These are phyloP conservation scores for Exophiala viscosa DNA, from an alignment of 2,329 filamentous ascomycete genomes.

Conservation along the genomic window DNA sequence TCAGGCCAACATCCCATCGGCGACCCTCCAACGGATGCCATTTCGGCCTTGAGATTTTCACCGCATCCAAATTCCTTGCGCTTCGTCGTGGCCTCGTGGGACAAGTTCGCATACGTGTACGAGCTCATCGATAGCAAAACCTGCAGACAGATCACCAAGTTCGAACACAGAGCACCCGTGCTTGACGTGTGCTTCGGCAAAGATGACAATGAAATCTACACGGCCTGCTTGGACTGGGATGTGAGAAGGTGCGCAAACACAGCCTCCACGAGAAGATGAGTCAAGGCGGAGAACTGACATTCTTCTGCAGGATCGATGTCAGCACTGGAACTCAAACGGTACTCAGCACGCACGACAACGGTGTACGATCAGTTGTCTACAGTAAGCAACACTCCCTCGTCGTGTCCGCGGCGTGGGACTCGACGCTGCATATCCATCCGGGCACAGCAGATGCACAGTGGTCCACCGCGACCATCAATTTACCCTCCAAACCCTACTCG, in stretches of 20 bases:
- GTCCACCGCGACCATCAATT: slow-evolving; percentile 60
- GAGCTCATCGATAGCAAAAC: slow-evolving; percentile 66
- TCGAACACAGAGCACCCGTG: slow-evolving; percentile 78
- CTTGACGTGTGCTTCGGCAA: slow-evolving; percentile 88
- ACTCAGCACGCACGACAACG: slow-evolving; percentile 72
- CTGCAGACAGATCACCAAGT: slow-evolving; percentile 35
- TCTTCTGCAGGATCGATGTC: slow-evolving; percentile 60
- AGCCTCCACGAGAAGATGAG: not conserved
- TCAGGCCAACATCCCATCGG: slow-evolving; percentile 76
- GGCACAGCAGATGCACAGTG: slow-evolving; percentile 45
- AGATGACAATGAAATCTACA: slow-evolving; percentile 78
- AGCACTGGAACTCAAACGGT: slow-evolving; percentile 67
- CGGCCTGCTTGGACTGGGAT: slow-evolving; percentile 78
- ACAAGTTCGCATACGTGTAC: slow-evolving; percentile 86
- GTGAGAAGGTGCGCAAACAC: slow-evolving; percentile 63
- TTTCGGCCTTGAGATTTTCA: slow-evolving; percentile 83
- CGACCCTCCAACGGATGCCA: slow-evolving; percentile 77
- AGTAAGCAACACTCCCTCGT: slow-evolving; percentile 71
- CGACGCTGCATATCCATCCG: slow-evolving; percentile 79
- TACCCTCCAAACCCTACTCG: slow-evolving; percentile 86
- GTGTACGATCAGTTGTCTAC: slow-evolving; percentile 81
- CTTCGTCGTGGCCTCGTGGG: slow-evolving; percentile 92
- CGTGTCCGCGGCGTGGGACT: slow-evolving; percentile 90
- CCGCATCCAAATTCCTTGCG: slow-evolving; percentile 68
- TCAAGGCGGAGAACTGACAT: not conserved